Percentiles rank a stretch among this genome's conserved stretches.
Conservation (phyloP, 495 filamentous ascomycete genomes). For the Aspergillus wentii region DNA sequence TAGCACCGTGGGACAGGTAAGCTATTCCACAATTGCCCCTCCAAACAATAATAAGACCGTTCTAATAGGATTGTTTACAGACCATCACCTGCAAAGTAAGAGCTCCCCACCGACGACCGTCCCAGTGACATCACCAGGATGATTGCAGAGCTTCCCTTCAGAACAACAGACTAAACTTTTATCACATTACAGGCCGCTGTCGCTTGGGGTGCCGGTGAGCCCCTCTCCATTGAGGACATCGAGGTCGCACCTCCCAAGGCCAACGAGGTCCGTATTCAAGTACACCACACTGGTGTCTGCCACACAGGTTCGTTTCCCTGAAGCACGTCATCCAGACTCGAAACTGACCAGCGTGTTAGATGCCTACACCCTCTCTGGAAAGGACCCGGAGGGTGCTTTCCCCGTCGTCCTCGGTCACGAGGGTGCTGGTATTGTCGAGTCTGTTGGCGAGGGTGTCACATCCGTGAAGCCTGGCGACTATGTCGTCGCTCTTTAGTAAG, state of each 20-base stretch:
- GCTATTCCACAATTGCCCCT: not conserved
- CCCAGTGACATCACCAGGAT: too few species aligned
- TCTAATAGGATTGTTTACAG: constrained; percentile 41
- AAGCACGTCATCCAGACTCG: constrained; percentile 1
- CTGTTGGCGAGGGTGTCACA: constrained; percentile 92
- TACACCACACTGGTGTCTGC: constrained; percentile 96
- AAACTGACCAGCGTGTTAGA: constrained; percentile 46
- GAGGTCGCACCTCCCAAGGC: constrained; percentile 88
- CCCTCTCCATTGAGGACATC: constrained; percentile 82
- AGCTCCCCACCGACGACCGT: too few species aligned
- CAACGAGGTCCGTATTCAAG: constrained; percentile 93
- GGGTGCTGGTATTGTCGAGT: constrained; percentile 95
- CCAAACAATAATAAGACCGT: too few species aligned
- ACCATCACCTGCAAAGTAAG: constrained; percentile 73
- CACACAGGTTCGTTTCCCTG: constrained; percentile 69
- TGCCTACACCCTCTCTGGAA: constrained; percentile 96
- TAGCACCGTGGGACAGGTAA: not conserved
- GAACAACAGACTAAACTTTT: constrained; percentile 5
- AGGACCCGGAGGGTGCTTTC: constrained; percentile 98
- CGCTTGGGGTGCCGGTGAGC: constrained; percentile 91
- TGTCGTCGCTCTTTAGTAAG: constrained; percentile 96
- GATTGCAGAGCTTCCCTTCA: constrained; percentile 13
- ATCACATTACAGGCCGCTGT: constrained; percentile 78
- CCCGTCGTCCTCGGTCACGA: constrained; percentile 95
- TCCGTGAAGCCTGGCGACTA: constrained; percentile 77